Conservation (phyloP, 2,329 filamentous ascomycete genomes). For the Hypoxylon sp. region DNA sequence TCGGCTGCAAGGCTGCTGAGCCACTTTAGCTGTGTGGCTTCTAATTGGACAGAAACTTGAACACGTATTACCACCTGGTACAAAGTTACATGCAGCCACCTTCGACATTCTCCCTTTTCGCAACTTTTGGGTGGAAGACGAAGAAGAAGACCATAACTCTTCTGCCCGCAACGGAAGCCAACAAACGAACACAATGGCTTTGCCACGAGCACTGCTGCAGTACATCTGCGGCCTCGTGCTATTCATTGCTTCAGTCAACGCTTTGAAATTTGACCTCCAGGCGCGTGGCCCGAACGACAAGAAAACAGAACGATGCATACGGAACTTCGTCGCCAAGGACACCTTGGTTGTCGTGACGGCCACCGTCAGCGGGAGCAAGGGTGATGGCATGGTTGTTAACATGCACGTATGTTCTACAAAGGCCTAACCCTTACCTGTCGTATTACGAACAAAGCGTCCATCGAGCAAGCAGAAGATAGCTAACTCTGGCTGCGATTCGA, state of each 20-base stretch:
- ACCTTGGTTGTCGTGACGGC: conserved; percentile 96
- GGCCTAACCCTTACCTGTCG: not conserved
- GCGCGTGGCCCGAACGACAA: conserved; percentile 73
- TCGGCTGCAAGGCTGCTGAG: conserved; percentile 37
- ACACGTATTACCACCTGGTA: conserved; percentile 45
- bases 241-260: conserved; percentile 69
- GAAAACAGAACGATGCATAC: conserved; percentile 86
- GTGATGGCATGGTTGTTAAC: conserved; percentile 93
- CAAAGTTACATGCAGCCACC: conserved; percentile 27
- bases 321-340: conserved; percentile 94
- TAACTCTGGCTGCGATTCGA: conserved; percentile 20
- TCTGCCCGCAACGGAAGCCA: conserved; percentile 6
- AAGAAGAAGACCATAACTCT: conserved; percentile 13
- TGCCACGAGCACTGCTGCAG: conserved; percentile 68
- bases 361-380: conserved; percentile 85
- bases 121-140: conserved; percentile 20
- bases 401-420: conserved; percentile 79
- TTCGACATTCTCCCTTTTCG: conserved; percentile 35
- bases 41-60: conserved; percentile 43
- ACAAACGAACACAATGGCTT: conserved; percentile 61
- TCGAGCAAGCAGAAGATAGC: conserved; percentile 5
- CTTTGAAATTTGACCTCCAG: conserved; percentile 93
- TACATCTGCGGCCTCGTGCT: conserved; percentile 72
- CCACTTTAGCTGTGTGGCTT: not conserved
- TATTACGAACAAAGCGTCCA: not conserved